Base-by-base conservation (phyloP, 2,329 filamentous ascomycete genomes). In the Pezicula rhizophila region DNA sequence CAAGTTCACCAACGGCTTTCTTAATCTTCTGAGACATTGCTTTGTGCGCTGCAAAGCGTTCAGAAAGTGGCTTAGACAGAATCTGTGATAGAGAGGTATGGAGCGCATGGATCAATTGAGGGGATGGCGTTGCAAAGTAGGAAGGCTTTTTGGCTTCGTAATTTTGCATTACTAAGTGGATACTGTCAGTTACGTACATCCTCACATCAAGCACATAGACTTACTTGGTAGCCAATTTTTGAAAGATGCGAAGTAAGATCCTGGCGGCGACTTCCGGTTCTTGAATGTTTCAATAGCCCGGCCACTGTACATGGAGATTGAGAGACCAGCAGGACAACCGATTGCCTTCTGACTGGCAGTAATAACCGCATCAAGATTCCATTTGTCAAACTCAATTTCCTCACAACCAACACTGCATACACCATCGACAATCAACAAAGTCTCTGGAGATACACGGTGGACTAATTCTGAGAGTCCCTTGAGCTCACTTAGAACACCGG, bases 321-420 rank as follows among this genome's bases (percentile, higher is more conserved):
- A 95, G 54, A 99, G 77, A 57, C 93, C 93, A 28, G 93, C 93
- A 3, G 93, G 93, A 68, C 88, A 92, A 49, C 93, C 93, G 62
- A 99, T 96, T 57, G 89, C 93, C 77, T 99, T 99, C 66, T 99
- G 93, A 53, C 87, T 90, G 52, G 93, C 93, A 2, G 93, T 99
- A 51, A 99, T 76, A 39, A 96, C 92, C 58, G 84, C 89, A 68
- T 99, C 93, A 43, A 99, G 74, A 56, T 85, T 84, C 93, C 92
- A 97, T 47, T 87, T 87, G 66, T 99, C 93, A 67, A 99, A 99
- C 40, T 85, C 84, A 60, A 99, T 92, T 72, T 97, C 91, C 71
- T 99, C 93, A 60, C 85, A 90, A 42, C 91, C 93, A 47, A 99
- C 91, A 68, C 89, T 95, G 81, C 93, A 99, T 44, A 99, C 93